Evolutionary conservation across 257 asterid genomes (phyloP).

Genomic region (Solanum dulcamara): DNA sequence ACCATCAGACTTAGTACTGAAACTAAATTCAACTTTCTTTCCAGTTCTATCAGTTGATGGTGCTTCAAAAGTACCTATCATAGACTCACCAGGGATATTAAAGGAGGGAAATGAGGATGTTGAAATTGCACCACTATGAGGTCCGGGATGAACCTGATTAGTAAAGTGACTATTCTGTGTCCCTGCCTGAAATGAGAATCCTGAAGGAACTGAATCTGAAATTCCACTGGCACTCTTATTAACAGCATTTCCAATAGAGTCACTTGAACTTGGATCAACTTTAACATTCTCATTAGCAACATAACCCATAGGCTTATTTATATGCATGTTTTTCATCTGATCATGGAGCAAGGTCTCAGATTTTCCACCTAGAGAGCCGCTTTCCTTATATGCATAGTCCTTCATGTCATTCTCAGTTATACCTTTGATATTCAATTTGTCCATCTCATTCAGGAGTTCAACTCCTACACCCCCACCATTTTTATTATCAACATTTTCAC

Average conservation of each 20-base stretch:
- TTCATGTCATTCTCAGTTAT: slow-evolving; percentile 5
- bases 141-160: slow-evolving; percentile 13
- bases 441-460: slow-evolving; percentile 44
- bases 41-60: slow-evolving; percentile 27
- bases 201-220: slow-evolving; percentile 23
- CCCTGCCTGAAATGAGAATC: slow-evolving; percentile 37
- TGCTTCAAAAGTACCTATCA: slow-evolving; percentile 21
- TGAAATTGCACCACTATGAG: slow-evolving; percentile 24
- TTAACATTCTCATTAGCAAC: slow-evolving; percentile 11
- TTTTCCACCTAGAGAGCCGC: not conserved
- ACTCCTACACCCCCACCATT: slow-evolving; percentile 12
- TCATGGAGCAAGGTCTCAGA: slow-evolving; percentile 3
- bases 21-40: slow-evolving; percentile 43
- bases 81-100: slow-evolving; percentile 13
- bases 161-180: slow-evolving; percentile 9
- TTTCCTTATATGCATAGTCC: slow-evolving; percentile 6
- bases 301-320: slow-evolving; percentile 3
- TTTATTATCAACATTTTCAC: slow-evolving; percentile 1
- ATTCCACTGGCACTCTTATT: not conserved
- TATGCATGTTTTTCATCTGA: slow-evolving; percentile 8
- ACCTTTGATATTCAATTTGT: slow-evolving; percentile 47
- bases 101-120: slow-evolving; percentile 19
- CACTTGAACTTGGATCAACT: not conserved
- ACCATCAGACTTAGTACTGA: slow-evolving; percentile 32
- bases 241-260: not conserved